Base-by-base conservation (phyloP, 345 rosid genomes). In the Eucalyptus camaldulensis region DNA sequence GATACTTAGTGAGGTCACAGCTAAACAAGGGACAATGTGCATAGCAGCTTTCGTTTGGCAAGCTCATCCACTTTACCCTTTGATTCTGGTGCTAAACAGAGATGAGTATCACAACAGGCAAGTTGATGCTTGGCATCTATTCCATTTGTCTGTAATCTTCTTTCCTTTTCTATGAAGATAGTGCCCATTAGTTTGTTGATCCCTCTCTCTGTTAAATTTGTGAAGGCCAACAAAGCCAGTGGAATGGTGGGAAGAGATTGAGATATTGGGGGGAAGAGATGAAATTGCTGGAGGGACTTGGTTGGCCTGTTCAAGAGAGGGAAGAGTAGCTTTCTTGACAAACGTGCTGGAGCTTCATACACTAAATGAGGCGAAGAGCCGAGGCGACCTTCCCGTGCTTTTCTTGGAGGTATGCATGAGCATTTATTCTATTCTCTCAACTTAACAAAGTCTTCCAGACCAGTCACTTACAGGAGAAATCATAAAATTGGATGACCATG, bases 51-150 rank as follows among this genome's bases (percentile, higher is more conserved):
- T 95, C 86, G 80, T 92, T 22, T 95, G 97, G 96, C 95, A 90
- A 89, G 94, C 94, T 91, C 95, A 95, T 87, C 94, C 95, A 12
- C 92, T 93, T 49, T 95, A 94, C 89, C 94, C 96, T 88, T 65
- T 95, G 67, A 90, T 96, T 86, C 96, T 96, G 62, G 60, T 93
- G 88, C 95, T 92, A n/a, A 96, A 96, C 93, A 91, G 96, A 91
- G 96, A 95, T 87, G 96, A 95, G 80, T 94, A 94, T 90, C 96
- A 95, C 91, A 89, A 90, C 90, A 95, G 97, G 97, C 91, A 89
- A 88, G 91, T 87, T 40, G 81, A 49, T 29, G 67, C 40, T 45
- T 43, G 60, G 76, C 33, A 6, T 50, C 88, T 87, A 22, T 37
- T 44, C 85, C 81, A 7, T 14, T 12, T 50, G 3, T 87, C 47